Percentiles rank a stretch among this genome's conserved stretches.
Conservation (phyloP, 805 yeast genomes). For the Phaffomyces opuntiae region DNA sequence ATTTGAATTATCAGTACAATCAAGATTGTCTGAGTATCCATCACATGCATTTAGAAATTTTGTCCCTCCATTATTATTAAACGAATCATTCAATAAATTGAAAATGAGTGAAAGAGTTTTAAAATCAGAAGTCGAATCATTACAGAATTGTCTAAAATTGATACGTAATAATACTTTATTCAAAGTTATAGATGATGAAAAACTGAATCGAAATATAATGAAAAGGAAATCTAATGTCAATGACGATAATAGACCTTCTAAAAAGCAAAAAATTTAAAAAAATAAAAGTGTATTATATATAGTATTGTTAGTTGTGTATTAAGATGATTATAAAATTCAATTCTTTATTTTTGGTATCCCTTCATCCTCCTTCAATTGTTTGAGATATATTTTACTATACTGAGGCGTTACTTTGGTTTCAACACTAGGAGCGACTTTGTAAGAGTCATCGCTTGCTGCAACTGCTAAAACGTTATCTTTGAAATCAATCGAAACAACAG, state of each 20-base stretch:
- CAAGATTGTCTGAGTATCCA: slow-evolving; percentile 44
- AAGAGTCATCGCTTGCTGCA: slow-evolving; percentile 45
- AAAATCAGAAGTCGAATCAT: slow-evolving; percentile 46
- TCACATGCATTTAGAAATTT: slow-evolving; percentile 23
- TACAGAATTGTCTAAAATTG: slow-evolving; percentile 31
- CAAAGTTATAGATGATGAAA: slow-evolving; percentile 48
- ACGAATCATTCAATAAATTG: slow-evolving; percentile 15
- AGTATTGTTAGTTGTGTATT: neutral
- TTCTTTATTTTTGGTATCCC: slow-evolving; percentile 13
- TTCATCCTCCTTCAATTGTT: slow-evolving; percentile 13
- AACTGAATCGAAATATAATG: slow-evolving; percentile 49
- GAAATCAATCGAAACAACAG: slow-evolving; percentile 36
- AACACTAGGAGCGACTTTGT: slow-evolving; percentile 29
- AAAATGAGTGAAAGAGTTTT: slow-evolving; percentile 51
- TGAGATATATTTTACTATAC: slow-evolving; percentile 13
- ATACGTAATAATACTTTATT: slow-evolving; percentile 23
- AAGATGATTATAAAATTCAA: neutral
- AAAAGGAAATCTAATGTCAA: slow-evolving; percentile 38
- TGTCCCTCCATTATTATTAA: slow-evolving; percentile 10
- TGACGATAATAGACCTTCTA: slow-evolving; percentile 18
- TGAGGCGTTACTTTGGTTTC: slow-evolving; percentile 9
- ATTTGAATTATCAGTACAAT: slow-evolving; percentile 22
- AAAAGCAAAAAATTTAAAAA: slow-evolving; percentile 17
- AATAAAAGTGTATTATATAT: neutral
- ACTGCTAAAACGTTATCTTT: slow-evolving; percentile 31